Base-by-base conservation (phyloP, 768 basidiomycete genomes). In the Lactarius trivialis region DNA sequence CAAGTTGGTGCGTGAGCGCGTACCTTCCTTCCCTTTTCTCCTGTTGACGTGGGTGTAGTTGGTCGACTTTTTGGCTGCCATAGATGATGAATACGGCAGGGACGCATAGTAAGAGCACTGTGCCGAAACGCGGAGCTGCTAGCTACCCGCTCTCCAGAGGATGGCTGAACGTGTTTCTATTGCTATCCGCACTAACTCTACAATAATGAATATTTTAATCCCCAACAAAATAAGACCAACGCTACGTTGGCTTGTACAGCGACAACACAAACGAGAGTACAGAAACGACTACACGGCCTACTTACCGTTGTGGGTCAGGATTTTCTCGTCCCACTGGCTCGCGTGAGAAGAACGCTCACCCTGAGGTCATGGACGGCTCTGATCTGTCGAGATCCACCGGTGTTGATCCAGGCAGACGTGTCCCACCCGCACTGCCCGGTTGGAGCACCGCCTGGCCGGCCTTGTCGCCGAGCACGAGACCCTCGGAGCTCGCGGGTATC, bases 51-150 rank as follows among this genome's bases (percentile, higher is more conserved):
- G 28, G 9, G 17, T 51, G 17, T 70, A 91, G 89, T 78, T 90
- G 73, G 67, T 86, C 19, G 77, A 82, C 19, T 91, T 91, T 71
- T 74, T 91, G 34, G 66, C 73, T 7, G 79, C 81, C 4, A 72
- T 89, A 11, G 76, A 84, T 49, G 81, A 82, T 36, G 86, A 88
- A 69, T 82, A 77, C 61, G 56, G 56, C 24, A 26, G 34, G 34
- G 45, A 57, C n/a, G 33, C 45, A 26, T 34, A 36, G 21, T 7
- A 2, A 4, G 33, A 34, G 14, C 50, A 19, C 50, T 26, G 24
- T 17, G 12, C 21, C 24, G 30, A n/a, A 12, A 33, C n/a, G 6
- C 56, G 41, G 15, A 7, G n/a, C n/a, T n/a, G n/a, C n/a, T n/a
- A n/a, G n/a, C n/a, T n/a, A n/a, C n/a, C n/a, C n/a, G n/a, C n/a